A percentile compares a stretch with the other conserved stretches of the same genome.
Evolutionary conservation across 441 rosid species (phyloP).

Genomic region (Pelargonium fulgidum): DNA sequence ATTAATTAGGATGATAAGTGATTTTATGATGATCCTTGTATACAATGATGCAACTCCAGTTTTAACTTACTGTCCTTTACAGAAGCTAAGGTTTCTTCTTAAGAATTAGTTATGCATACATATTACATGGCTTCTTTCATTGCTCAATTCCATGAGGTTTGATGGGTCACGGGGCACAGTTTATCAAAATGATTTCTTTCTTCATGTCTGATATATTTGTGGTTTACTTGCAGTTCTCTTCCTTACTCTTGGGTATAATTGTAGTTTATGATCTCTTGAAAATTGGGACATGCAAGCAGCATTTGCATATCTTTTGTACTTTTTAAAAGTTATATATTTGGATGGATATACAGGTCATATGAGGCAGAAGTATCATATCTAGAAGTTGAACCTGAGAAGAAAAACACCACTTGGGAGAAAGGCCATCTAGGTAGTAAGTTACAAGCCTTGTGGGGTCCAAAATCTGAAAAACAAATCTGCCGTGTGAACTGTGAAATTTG

Average conservation of each 20-base stretch:
- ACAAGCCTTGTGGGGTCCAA: constrained; percentile 29
- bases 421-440: constrained; percentile 29
- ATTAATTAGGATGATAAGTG: too few species aligned
- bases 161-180: not conserved
- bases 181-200: too few species aligned
- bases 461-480: constrained; percentile 54
- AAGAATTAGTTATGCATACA: too few species aligned
- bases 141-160: not conserved
- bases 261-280: too few species aligned
- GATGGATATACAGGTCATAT: constrained; percentile 40
- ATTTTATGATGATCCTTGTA: too few species aligned
- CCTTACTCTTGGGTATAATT: too few species aligned
- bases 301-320: too few species aligned
- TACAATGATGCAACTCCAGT: too few species aligned
- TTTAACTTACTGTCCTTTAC: not conserved
- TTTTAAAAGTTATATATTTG: not conserved
- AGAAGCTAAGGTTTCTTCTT: not conserved
- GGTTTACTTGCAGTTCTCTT: too few species aligned
- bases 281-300: too few species aligned
- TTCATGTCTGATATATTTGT: too few species aligned
- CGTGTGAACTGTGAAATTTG: constrained; percentile 63
- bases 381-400: constrained; percentile 47
- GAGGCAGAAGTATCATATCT: constrained; percentile 79
- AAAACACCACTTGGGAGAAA: constrained; percentile 28
- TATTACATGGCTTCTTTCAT: too few species aligned